Conservation (phyloP, 805 yeast species). For the Debaryomyces prosopidis region DNA sequence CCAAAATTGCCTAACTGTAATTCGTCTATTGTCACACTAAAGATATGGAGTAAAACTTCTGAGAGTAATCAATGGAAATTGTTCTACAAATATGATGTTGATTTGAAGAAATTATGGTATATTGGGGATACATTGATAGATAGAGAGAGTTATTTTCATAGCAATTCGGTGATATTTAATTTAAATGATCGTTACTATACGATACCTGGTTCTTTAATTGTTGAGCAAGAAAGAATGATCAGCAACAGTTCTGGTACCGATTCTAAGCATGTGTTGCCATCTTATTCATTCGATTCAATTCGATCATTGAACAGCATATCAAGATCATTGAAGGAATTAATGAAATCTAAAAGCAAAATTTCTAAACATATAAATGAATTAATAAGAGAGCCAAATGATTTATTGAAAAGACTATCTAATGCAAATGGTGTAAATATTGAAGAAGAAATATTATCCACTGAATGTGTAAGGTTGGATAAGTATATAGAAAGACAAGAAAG, state of each 20-base stretch:
- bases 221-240: neutral
- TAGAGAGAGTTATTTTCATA: slow-evolving; percentile 13
- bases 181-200: slow-evolving; percentile 22
- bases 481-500: slow-evolving; percentile 19
- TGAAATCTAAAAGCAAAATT: slow-evolving; percentile 20
- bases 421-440: slow-evolving; percentile 3
- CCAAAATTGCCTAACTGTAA: slow-evolving; percentile 17
- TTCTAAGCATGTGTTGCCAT: slow-evolving; percentile 4
- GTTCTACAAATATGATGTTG: slow-evolving; percentile 14
- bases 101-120: slow-evolving; percentile 14
- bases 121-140: slow-evolving; percentile 9
- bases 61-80: slow-evolving; percentile 18
- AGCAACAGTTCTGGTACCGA: neutral
- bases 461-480: slow-evolving; percentile 11
- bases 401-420: slow-evolving; percentile 3
- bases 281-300: slow-evolving; percentile 32
- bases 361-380: slow-evolving; percentile 18
- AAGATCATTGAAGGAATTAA: slow-evolving; percentile 29
- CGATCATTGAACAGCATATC: slow-evolving; percentile 25
- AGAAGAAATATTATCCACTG: slow-evolving; percentile 7
- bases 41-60: slow-evolving; percentile 18
- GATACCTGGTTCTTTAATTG: slow-evolving; percentile 8
- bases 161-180: slow-evolving; percentile 22
- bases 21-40: slow-evolving; percentile 12
- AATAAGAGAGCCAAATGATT: slow-evolving; percentile 1